Percentiles rank a stretch among this genome's conserved stretches.
These are phyloP conservation scores for Fusarium napiforme DNA, from an alignment of 2,329 filamentous ascomycete species.

Conservation along the genomic window DNA sequence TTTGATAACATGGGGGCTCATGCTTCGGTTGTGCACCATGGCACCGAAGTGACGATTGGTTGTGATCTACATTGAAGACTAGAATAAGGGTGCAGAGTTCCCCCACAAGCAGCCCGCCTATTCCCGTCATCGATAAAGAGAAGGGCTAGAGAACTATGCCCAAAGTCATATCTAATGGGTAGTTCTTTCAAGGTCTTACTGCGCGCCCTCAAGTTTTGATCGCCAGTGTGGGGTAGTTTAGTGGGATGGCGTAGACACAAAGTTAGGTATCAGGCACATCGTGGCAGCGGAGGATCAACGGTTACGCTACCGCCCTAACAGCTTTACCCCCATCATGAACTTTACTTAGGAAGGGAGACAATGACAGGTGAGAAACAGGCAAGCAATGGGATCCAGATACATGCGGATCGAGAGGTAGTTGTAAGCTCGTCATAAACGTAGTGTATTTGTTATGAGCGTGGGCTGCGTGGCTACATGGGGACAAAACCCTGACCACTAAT, in stretches of 20 bases:
- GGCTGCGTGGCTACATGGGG: slow-evolving; percentile 8
- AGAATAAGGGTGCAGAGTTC: neutral
- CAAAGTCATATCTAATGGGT: slow-evolving; percentile 18
- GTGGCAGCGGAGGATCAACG: slow-evolving; percentile 17
- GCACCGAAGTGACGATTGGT: slow-evolving; percentile 15
- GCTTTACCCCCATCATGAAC: neutral
- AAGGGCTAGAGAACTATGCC: neutral
- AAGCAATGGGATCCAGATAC: slow-evolving; percentile 1
- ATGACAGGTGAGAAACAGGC: slow-evolving; percentile 22
- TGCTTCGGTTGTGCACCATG: neutral
- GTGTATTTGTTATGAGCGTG: slow-evolving; percentile 4
- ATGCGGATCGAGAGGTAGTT: neutral
- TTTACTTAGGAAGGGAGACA: neutral
- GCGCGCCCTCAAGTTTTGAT: slow-evolving; percentile 36
- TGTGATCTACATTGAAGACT: slow-evolving; percentile 18
- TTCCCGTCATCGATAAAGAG: neutral
- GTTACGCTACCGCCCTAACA: neutral
- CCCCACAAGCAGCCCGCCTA: neutral
- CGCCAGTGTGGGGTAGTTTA: slow-evolving; percentile 25
- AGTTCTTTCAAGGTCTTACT: neutral
- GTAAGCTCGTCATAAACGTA: neutral
- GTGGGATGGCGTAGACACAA: slow-evolving; percentile 7
- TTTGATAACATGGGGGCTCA: neutral
- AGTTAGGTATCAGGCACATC: slow-evolving; percentile 12
- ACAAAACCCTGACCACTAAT: neutral